Base-by-base conservation (phyloP, 441 rosid species). In the Eruca vesicaria region DNA sequence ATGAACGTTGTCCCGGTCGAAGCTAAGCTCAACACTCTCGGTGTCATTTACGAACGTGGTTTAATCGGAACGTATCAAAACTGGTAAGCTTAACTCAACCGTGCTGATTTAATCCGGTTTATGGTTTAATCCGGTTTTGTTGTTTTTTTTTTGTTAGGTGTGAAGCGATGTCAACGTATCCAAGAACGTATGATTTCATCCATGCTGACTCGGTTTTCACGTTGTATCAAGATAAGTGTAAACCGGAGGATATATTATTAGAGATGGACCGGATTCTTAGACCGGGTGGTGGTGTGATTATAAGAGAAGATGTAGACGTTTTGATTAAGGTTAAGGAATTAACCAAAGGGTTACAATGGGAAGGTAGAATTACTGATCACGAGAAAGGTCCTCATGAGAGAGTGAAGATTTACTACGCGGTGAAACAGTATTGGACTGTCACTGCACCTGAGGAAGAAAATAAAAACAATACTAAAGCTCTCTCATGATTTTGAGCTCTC, bases 91-190 rank as follows among this genome's bases (percentile, higher is more conserved):
- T 38, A 20, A 15, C 55, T 48, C 11, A 48, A 48, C 21, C 21
- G 55, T 7, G 55, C 2, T 48, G 55, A 48, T 48, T n/a, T 16
- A 0, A 48, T 48, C 55, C 11, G 55, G 21, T 48, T 48, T 26
- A 32, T 60, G 5, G 9, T 63, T 74, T 63, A 60, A 66, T 50
- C 63, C 15, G 68, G 8, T 48, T n/a, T 21, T 14, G 33, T 16
- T 53, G n/a, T 1, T 3, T 7, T 61, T 14, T 26, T 5, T 43
- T 6, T 26, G n/a, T 32, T 55, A 89, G 92, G 92, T 86, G 93
- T 16, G 90, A 88, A 77, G 90, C 94, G 53, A 83, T 89, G 91
- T 89, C 94, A 31, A 89, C 89, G 16, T 89, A 87, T 68, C 94
- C 94, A 21, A 82, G 94, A 55, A 87, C 94, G 43, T 87, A 86